Percentiles rank a stretch among this genome's conserved stretches.
Evolutionary conservation across 2,329 filamentous ascomycete genomes (phyloP).

Genomic region (Claviceps lovelessii): DNA sequence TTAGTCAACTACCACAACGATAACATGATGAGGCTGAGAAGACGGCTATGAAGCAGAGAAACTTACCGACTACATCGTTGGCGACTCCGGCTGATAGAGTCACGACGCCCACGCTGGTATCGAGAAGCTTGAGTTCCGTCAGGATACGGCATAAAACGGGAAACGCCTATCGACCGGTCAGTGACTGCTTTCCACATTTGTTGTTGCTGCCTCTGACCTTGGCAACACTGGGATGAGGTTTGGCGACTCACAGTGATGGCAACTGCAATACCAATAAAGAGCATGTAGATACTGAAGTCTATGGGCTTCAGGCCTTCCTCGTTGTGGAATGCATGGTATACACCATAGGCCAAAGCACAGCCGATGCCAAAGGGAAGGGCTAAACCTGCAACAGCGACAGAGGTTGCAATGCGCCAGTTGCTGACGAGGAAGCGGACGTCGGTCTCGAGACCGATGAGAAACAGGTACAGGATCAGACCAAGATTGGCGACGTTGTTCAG

Average conservation of each 20-base stretch:
- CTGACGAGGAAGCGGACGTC: conserved; percentile 62
- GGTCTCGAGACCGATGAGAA: conserved; percentile 77
- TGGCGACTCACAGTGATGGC: conserved; percentile 53
- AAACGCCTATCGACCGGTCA: conserved; percentile 35
- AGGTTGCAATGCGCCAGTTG: conserved; percentile 69
- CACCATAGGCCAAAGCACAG: conserved; percentile 63
- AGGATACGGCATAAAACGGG: conserved; percentile 89
- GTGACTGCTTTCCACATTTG: background rate
- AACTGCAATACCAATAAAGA: conserved; percentile 84
- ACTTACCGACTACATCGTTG: conserved; percentile 53
- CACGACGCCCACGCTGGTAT: conserved; percentile 73
- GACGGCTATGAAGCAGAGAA: background rate
- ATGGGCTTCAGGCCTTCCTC: conserved; percentile 27
- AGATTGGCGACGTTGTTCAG: conserved; percentile 69
- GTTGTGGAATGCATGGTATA: conserved; percentile 57
- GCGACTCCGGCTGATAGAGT: conserved; percentile 82
- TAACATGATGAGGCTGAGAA: background rate
- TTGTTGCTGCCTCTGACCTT: background rate
- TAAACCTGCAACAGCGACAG: conserved; percentile 69
- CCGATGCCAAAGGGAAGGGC: conserved; percentile 70
- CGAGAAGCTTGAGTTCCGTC: conserved; percentile 74
- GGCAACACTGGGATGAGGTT: background rate
- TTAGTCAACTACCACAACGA: conserved; percentile 2
- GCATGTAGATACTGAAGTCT: conserved; percentile 39
- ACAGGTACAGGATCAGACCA: conserved; percentile 71